Evolutionary conservation across 371 early-diverging fungal species (phyloP), one percentile per base, ranked within the genome.

Genomic region (Mucor sp.): DNA sequence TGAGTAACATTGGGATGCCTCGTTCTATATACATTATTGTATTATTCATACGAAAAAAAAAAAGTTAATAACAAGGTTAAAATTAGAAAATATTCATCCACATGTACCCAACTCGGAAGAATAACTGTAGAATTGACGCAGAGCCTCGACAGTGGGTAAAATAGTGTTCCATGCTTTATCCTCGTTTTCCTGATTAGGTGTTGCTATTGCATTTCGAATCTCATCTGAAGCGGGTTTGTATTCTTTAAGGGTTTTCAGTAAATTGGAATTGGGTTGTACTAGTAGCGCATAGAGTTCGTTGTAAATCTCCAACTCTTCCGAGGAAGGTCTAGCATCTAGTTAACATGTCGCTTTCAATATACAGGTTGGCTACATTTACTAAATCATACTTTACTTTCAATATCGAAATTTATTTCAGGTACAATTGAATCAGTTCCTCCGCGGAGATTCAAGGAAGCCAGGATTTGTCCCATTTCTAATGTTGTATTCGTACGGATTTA

Each of bases 121-220:
- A 78, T 91, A 90, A 61, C 88, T 87, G 74, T 91, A 95, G 79
- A 90, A 94, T 65, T 86, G 86, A 55, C 87, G 85, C 72, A 97
- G 76, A 75, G 90, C 88, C n/a, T 76, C 68, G 4, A 96, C 94
- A 12, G 91, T 90, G n/a, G 97, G 96, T 32, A 83, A 81, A 19
- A 97, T 84, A 41, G 90, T 89, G 53, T 87, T 74, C 96, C 95
- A 96, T 14, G 95, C 96, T 53, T 85, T 89, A 32, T 91, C 87
- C 77, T 97, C 98, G 68, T 90, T 90, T 53, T 95, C 92, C 37
- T 80, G 74, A 43, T 85, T 88, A 9, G 97, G 95, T 39, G 79
- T 79, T 12, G 94, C 89, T 60, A 97, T 96, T 30, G 98, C 98
- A 82, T 88, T 68, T 21, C 81, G 74, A 65, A 87, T 81, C 23